Evolutionary conservation across 257 asterid species (phyloP).

Genomic region (Solanum chmielewskii): DNA sequence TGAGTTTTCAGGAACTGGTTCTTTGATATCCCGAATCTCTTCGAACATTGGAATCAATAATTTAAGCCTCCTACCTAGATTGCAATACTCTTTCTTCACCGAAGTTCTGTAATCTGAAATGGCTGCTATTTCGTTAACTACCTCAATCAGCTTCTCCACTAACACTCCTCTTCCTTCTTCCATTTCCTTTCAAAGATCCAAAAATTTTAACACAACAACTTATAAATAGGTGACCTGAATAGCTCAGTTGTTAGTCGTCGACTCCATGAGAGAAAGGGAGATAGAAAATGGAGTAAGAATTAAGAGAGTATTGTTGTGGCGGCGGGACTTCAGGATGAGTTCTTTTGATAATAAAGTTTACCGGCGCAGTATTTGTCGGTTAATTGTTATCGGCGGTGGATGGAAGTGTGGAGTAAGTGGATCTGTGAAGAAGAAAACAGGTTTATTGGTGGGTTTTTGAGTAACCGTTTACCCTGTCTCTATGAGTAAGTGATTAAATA

Average conservation of each 20-base stretch:
- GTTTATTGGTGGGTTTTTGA: not conserved
- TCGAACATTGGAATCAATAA: slow-evolving; percentile 92
- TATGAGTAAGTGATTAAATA: not conserved
- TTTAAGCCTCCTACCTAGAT: slow-evolving; percentile 85
- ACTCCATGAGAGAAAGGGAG: not conserved
- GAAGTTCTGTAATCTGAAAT: slow-evolving; percentile 50
- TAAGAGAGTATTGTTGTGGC: not conserved
- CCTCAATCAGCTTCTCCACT: slow-evolving; percentile 40
- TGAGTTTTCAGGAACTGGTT: slow-evolving; percentile 38
- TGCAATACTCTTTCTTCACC: slow-evolving; percentile 83
- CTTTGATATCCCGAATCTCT: slow-evolving; percentile 77
- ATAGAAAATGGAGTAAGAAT: not conserved
- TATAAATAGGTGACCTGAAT: not conserved
- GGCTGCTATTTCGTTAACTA: slow-evolving; percentile 59
- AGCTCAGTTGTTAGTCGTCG: not conserved
- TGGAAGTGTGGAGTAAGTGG: not conserved
- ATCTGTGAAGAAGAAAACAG: not conserved
- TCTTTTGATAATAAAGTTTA: not conserved
- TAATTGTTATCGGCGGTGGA: not conserved
- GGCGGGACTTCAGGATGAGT: not conserved
- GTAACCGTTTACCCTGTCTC: not conserved
- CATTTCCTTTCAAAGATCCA: slow-evolving; percentile 21
- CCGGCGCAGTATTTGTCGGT: not conserved
- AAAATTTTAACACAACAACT: not conserved
- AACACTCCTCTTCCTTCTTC: slow-evolving; percentile 55